phyloP scores from a whole-genome alignment of 208 protist genomes.

The Endotrypanum monterogeii region DNA sequence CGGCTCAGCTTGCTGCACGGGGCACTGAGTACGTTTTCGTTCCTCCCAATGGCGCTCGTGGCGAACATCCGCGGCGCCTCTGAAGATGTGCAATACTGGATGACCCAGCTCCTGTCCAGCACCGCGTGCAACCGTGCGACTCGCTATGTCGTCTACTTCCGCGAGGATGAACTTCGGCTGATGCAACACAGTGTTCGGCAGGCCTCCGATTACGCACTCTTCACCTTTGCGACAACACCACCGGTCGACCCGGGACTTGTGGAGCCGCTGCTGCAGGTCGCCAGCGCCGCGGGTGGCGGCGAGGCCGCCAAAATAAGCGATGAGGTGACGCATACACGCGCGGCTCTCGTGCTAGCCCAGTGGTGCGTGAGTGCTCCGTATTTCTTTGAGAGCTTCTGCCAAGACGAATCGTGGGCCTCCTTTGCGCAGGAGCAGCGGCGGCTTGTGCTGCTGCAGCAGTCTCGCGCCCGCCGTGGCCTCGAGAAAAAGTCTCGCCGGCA shows the following conservation, averaged over 20 bases:
- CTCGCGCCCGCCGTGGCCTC: conserved; percentile 36
- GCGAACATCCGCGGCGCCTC: conserved; percentile 11
- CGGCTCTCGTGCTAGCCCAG: conserved; percentile 40
- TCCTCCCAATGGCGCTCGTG: background rate
- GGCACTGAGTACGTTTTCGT: conserved; percentile 2
- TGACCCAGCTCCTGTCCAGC: conserved; percentile 42
- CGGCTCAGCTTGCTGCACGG: conserved; percentile 66
- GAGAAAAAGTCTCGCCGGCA: conserved; percentile 19
- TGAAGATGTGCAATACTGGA: conserved; percentile 27
- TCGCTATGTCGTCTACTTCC: conserved; percentile 83
- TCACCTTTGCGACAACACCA: conserved; percentile 75
- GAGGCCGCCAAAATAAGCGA: background rate
- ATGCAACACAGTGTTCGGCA: conserved; percentile 78
- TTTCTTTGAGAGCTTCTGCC: conserved; percentile 86
- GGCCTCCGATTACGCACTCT: conserved; percentile 63
- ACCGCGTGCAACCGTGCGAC: conserved; percentile 76
- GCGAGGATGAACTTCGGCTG: conserved; percentile 79
- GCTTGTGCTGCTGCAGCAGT: conserved; percentile 58
- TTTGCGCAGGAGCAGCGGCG: conserved; percentile 87
- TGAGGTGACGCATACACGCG: conserved; percentile 12
- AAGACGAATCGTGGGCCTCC: conserved; percentile 62
- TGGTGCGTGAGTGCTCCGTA: conserved; percentile 71
- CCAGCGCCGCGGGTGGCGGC: background rate
- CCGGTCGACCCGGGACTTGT: conserved; percentile 58
- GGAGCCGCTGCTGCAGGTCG: conserved; percentile 15